Base-by-base conservation (phyloP, 805 yeast genomes). In the Ogataea nonfermentans region DNA sequence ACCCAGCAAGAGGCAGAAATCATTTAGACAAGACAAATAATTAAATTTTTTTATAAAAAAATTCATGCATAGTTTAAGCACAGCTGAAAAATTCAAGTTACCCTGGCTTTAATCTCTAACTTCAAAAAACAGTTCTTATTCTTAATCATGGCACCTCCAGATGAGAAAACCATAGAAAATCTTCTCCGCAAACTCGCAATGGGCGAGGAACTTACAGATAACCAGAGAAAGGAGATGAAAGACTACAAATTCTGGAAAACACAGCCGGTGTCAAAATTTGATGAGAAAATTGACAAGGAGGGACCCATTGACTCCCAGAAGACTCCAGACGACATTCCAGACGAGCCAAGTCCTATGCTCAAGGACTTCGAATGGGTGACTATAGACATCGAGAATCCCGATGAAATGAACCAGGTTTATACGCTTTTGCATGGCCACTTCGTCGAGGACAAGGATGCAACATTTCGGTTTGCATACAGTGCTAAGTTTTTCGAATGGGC, bases 231-330 rank as follows among this genome's bases (percentile, higher is more conserved):
- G 47, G 76, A 80, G 15, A 88, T 89, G 85, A 79, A 84, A 37
- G 95, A 90, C 57, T 87, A 90, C 69, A 87, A 85, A 66, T 93
- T 93, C 66, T 93, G 99, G 99, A 86, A 84, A 56, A 93, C 99
- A 2, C 99, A 93, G 65, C 99, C 99, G 0, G 98, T 93, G 14
- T 76, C 89, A 7, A 71, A 70, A 22, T 79, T 90, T 47, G 85
- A 85, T 57, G 93, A 83, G 55, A 60, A 68, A 30, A 70, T 83
- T 31, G 71, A 66, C 5, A 61, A 68, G 9, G 95, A 88, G 56
- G 96, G 96, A 0, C 91, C 95, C 6, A 87, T 90, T 48, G 95
- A 89, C 52, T 49, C 55, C 22, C 35, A 54, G 6, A 87, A 86
- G 57, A 79, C 78, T 0, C 80, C 90, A 2, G 84, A 63, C 4